Percentiles rank a stretch among this genome's conserved stretches.
Conservation (phyloP, 768 basidiomycete genomes). For the Boletus eberwhitei region DNA sequence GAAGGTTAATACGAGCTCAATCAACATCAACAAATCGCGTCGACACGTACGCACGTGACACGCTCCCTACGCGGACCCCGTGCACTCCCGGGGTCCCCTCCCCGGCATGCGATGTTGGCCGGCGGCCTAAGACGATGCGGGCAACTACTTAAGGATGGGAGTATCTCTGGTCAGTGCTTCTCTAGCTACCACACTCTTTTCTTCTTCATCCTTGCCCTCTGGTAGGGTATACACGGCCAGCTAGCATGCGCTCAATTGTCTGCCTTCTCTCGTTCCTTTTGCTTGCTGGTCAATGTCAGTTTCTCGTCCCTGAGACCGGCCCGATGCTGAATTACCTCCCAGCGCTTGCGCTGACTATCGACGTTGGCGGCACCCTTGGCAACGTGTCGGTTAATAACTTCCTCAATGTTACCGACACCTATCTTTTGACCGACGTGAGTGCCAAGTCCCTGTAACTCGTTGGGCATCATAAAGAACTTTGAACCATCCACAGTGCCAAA, state of each 20-base stretch:
- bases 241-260: slow-evolving; percentile 28
- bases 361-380: slow-evolving; percentile 35
- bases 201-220: slow-evolving; percentile 21
- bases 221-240: slow-evolving; percentile 31
- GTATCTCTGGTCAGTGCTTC: slow-evolving; percentile 13
- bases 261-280: slow-evolving; percentile 32
- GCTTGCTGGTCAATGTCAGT: slow-evolving; percentile 60
- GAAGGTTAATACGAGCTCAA: slow-evolving; percentile 11
- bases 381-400: slow-evolving; percentile 43
- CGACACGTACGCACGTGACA: slow-evolving; percentile 24
- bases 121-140: not conserved
- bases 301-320: not conserved
- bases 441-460: not conserved
- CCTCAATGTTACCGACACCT: slow-evolving; percentile 37
- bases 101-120: too few relatives aligned
- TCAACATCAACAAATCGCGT: slow-evolving; percentile 33
- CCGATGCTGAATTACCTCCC: not conserved
- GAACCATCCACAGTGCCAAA: slow-evolving; percentile 21
- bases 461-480: not conserved
- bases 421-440: slow-evolving; percentile 31
- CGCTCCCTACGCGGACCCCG: slow-evolving; percentile 7
- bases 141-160: not conserved
- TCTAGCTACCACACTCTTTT: slow-evolving; percentile 12
- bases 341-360: slow-evolving; percentile 50
- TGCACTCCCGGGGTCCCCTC: slow-evolving; percentile 1